Conservation (phyloP, 495 filamentous ascomycete species). For the Jackrogersella minutella region DNA sequence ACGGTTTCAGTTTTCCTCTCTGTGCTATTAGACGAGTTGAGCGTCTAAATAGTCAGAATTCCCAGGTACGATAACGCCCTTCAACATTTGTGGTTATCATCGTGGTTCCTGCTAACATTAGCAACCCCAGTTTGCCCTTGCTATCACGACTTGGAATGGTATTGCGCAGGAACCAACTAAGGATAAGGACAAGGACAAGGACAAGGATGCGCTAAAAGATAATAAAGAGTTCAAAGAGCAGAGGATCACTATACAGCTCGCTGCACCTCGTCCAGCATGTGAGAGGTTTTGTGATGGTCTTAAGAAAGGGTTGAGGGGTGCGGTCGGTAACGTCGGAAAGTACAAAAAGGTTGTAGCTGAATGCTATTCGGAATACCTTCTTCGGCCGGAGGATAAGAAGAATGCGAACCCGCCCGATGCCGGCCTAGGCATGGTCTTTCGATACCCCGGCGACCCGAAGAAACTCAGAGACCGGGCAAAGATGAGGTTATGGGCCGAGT, state of each 20-base stretch:
- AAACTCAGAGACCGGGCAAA: conserved; percentile 95
- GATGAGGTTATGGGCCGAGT: conserved; percentile 97
- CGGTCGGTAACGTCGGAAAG: conserved; percentile 84
- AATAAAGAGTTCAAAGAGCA: conserved; percentile 68
- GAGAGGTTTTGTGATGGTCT: conserved; percentile 96
- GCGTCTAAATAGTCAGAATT: conserved; percentile 85
- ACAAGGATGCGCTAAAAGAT: conserved; percentile 50
- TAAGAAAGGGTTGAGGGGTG: conserved; percentile 85
- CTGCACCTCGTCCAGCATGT: conserved; percentile 84
- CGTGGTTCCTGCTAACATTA: conserved; percentile 3
- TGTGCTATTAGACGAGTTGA: conserved; percentile 92
- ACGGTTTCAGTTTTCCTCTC: conserved; percentile 95
- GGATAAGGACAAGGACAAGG: conserved; percentile 45
- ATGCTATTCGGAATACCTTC: conserved; percentile 93
- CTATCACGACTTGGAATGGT: conserved; percentile 97
- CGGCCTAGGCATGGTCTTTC: conserved; percentile 89
- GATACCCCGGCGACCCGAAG: conserved; percentile 94
- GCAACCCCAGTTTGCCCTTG: conserved; percentile 75
- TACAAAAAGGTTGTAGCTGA: conserved; percentile 77
- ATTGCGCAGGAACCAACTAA: conserved; percentile 59
- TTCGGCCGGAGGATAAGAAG: conserved; percentile 66
- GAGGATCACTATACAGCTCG: conserved; percentile 87
- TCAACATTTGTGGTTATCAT: not conserved
- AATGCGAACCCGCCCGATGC: conserved; percentile 79
- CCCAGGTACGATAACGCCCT: conserved; percentile 57